A percentile compares a stretch with the other conserved stretches of the same genome.
These are phyloP conservation scores for Solanum chmielewskii DNA, from an alignment of 257 asterid genomes.

Conservation along the genomic window DNA sequence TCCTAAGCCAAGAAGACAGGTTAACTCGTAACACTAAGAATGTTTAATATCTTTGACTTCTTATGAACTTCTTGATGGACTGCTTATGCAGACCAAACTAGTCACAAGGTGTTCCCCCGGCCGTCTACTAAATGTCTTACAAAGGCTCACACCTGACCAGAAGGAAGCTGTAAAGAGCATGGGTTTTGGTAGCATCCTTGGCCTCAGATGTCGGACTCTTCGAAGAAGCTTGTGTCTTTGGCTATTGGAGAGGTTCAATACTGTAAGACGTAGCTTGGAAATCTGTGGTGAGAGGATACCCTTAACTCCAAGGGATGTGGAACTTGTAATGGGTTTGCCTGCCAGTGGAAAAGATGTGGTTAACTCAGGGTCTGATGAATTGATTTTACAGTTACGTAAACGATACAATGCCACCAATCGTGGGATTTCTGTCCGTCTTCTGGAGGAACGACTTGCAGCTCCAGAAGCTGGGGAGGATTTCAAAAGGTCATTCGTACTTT, in stretches of 20 bases:
- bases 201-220: slow-evolving; percentile 87
- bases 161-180: slow-evolving; percentile 81
- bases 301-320: slow-evolving; percentile 84
- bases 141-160: slow-evolving; percentile 73
- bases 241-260: slow-evolving; percentile 82
- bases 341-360: slow-evolving; percentile 92
- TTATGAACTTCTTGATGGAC: not conserved
- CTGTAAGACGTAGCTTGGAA: slow-evolving; percentile 83
- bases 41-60: not conserved
- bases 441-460: slow-evolving; percentile 79
- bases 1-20: slow-evolving; percentile 91
- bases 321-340: slow-evolving; percentile 92
- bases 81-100: slow-evolving; percentile 67
- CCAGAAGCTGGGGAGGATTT: slow-evolving; percentile 98
- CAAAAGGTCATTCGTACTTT: slow-evolving; percentile 89
- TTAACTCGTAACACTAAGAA: not conserved
- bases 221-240: slow-evolving; percentile 92
- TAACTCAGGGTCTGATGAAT: slow-evolving; percentile 89
- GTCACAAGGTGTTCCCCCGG: slow-evolving; percentile 99
- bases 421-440: slow-evolving; percentile 81
- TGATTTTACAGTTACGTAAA: slow-evolving; percentile 71
- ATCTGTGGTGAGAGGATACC: slow-evolving; percentile 91
- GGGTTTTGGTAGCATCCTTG: slow-evolving; percentile 97
- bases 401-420: slow-evolving; percentile 86
- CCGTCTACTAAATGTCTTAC: slow-evolving; percentile 74